Evolutionary conservation across 495 filamentous ascomycete species (phyloP).

Genomic region (Xylaria scruposa): DNA sequence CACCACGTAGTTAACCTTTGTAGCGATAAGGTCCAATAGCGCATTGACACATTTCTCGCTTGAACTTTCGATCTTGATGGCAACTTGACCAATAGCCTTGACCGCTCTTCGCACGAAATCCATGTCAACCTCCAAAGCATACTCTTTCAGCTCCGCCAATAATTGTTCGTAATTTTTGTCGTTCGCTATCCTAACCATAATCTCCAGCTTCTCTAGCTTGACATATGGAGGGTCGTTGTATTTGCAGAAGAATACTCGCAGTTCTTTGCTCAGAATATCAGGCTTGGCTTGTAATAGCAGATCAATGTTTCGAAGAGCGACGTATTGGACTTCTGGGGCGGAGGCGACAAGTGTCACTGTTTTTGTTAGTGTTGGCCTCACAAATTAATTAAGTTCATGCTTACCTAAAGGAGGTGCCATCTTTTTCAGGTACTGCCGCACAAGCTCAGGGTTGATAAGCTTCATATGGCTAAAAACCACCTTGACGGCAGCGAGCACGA

Average conservation of each 20-base stretch:
- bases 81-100: constrained; percentile 93
- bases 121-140: constrained; percentile 98
- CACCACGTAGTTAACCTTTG: constrained; percentile 98
- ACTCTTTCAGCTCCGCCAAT: constrained; percentile 92
- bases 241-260: constrained; percentile 99
- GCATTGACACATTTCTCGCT: constrained; percentile 96
- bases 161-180: constrained; percentile 96
- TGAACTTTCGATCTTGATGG: constrained; percentile 95
- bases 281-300: constrained; percentile 93
- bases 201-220: constrained; percentile 96
- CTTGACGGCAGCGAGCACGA: constrained; percentile 96
- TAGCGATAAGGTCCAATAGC: constrained; percentile 89
- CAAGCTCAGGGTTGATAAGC: constrained; percentile 75
- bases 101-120: constrained; percentile 95
- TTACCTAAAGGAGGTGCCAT: constrained; percentile 96
- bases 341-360: constrained; percentile 94
- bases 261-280: constrained; percentile 94
- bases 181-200: constrained; percentile 99
- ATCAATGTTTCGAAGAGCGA: constrained; percentile 94
- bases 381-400: constrained; percentile 26
- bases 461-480: constrained; percentile 98
- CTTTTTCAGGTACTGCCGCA: constrained; percentile 87
- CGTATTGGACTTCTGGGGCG: constrained; percentile 96
- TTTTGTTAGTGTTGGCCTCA: constrained; percentile 32
- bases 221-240: constrained; percentile 99